A percentile compares a stretch with the other conserved stretches of the same genome.
phyloP scores from a whole-genome alignment of 768 basidiomycete genomes.

The Phylloporus arenicola region DNA sequence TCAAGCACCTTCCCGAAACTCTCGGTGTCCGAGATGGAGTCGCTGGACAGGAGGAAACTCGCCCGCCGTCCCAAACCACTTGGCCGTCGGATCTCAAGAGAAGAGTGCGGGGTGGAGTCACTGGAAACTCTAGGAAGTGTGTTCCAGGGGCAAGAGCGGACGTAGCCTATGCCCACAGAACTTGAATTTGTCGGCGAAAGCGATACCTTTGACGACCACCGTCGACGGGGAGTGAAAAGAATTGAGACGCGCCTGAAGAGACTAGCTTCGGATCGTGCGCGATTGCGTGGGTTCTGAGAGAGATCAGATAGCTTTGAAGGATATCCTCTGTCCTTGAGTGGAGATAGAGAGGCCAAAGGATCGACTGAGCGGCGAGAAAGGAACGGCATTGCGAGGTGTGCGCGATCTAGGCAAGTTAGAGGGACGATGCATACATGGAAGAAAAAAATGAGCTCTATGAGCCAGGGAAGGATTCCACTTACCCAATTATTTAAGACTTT shows the following conservation, averaged over 20 bases:
- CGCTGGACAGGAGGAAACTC: conserved; percentile 18
- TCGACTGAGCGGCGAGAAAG: conserved; percentile 27
- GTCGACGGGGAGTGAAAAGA: conserved; percentile 23
- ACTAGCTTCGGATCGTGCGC: conserved; percentile 24
- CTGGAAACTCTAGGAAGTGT: conserved; percentile 21
- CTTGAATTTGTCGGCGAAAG: conserved; percentile 2
- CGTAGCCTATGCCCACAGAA: conserved; percentile 15
- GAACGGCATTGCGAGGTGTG: conserved; percentile 21
- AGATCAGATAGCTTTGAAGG: background rate
- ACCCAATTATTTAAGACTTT: conserved; percentile 21
- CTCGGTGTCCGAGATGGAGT: conserved; percentile 10
- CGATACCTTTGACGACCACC: conserved; percentile 12
- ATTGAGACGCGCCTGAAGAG: conserved; percentile 27
- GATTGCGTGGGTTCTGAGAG: conserved; percentile 12
- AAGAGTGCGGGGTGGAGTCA: conserved; percentile 17
- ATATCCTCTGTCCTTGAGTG: conserved; percentile 2
- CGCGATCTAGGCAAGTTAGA: background rate
- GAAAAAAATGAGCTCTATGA: background rate
- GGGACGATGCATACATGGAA: conserved; percentile 15
- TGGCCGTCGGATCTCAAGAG: conserved; percentile 30
- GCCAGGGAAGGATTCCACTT: background rate
- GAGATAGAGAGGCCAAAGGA: conserved; percentile 6
- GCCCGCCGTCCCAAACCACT: conserved; percentile 30
- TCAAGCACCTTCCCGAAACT: background rate
- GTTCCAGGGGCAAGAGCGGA: conserved; percentile 8